A percentile compares a stretch with the other conserved stretches of the same genome.
phyloP scores from a whole-genome alignment of 2,329 filamentous ascomycete genomes.

The Scedosporium minutisporum region DNA sequence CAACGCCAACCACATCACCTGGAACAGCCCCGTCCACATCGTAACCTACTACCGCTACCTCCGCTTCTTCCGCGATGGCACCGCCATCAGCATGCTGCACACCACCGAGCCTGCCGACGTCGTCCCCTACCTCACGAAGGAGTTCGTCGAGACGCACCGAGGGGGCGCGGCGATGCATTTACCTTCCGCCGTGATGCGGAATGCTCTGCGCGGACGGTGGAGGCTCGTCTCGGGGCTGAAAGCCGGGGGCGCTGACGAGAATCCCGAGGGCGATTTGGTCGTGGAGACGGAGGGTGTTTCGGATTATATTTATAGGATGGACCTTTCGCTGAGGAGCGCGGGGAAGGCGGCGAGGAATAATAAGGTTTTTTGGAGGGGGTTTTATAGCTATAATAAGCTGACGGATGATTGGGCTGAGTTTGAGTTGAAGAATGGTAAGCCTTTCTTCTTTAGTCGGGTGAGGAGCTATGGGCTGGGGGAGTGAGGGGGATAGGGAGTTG shows the following conservation, averaged over 20 bases:
- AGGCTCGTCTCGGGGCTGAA: slow-evolving; percentile 30
- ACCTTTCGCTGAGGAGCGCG: slow-evolving; percentile 59
- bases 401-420: slow-evolving; percentile 91
- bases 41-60: slow-evolving; percentile 98
- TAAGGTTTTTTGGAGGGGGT: slow-evolving; percentile 79
- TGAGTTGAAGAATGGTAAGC: slow-evolving; percentile 50
- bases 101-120: slow-evolving; percentile 78
- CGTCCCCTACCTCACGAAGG: slow-evolving; percentile 70
- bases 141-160: slow-evolving; percentile 47
- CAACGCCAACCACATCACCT: slow-evolving; percentile 60
- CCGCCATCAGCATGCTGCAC: slow-evolving; percentile 68
- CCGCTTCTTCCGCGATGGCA: slow-evolving; percentile 86
- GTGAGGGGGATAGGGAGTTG: slow-evolving; percentile 13
- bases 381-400: slow-evolving; percentile 81
- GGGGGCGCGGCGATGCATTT: slow-evolving; percentile 17
- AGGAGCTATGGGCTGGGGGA: slow-evolving; percentile 48
- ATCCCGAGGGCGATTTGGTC: slow-evolving; percentile 56
- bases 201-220: slow-evolving; percentile 52
- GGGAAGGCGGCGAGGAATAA: slow-evolving; percentile 63
- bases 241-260: slow-evolving; percentile 6
- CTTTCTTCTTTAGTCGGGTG: slow-evolving; percentile 59
- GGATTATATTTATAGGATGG: slow-evolving; percentile 77
- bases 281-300: slow-evolving; percentile 81
- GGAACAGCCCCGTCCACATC: slow-evolving; percentile 79
- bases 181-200: slow-evolving; percentile 50